Percentiles rank a stretch among this genome's conserved stretches.
Evolutionary conservation across 108 stramenopile genomes (phyloP).

Genomic region (Cyclostephanos tholiformis): DNA sequence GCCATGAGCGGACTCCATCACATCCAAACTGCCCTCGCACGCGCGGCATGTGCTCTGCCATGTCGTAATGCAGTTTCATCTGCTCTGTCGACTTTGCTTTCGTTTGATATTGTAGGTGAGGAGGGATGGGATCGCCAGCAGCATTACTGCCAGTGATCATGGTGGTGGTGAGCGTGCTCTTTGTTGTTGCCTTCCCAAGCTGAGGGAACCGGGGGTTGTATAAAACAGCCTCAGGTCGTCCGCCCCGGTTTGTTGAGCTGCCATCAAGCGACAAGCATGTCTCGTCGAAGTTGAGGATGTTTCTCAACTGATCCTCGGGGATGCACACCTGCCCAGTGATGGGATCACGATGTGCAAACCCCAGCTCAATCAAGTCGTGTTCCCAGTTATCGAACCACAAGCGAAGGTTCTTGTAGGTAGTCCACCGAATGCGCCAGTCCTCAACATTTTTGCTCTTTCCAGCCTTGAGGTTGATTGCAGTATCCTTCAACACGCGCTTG

Average conservation of each 20-base stretch:
- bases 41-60: not conserved
- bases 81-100: not conserved
- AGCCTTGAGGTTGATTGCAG: not conserved
- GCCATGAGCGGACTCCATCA: not conserved
- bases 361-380: not conserved
- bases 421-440: constrained; percentile 9
- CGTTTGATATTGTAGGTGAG: not conserved
- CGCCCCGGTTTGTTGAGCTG: too few relatives aligned
- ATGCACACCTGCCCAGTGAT: constrained; percentile 2
- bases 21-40: constrained; percentile 18
- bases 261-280: too few relatives aligned
- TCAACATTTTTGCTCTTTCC: not conserved
- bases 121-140: constrained; percentile 6
- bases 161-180: too few relatives aligned
- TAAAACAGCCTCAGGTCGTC: constrained; percentile 12
- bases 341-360: not conserved
- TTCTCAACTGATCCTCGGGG: constrained; percentile 12
- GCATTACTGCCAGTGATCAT: constrained; percentile 25
- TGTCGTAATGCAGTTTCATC: not conserved
- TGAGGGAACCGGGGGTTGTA: constrained; percentile 12
- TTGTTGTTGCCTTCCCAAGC: too few relatives aligned
- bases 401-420: not conserved
- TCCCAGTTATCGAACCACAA: constrained; percentile 2
- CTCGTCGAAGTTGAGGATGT: too few relatives aligned
- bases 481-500: not conserved